Base-by-base conservation (phyloP, 2,329 filamentous ascomycete species). In the Leptographium galeiforme region DNA sequence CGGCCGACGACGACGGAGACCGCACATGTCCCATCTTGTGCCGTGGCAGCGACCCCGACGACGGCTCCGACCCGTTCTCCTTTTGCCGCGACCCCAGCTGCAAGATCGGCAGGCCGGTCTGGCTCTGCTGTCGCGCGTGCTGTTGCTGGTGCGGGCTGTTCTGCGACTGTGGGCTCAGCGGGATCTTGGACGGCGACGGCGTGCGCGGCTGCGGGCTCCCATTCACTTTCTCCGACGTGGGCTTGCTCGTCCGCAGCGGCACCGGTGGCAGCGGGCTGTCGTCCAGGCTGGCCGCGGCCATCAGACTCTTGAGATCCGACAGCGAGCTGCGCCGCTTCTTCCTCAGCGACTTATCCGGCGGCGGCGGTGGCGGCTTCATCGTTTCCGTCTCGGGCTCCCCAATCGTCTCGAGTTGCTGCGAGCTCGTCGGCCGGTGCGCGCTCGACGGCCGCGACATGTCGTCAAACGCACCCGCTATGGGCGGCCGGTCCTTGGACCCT, bases 271-370 rank as follows among this genome's bases (percentile, higher is more conserved):
- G 64, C 10, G 18, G 36, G 25, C 32, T 12, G 18, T 47, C 12
- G 62, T 68, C 70, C 0, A 84, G 67, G 12, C 72, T 76, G 10
- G 82, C 74, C 53, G 79, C 75, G 43, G 75, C 77, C 68, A 91
- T 82, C 18, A 87, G 71, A 18, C 57, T 60, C 59, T 67, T 85
- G 48, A 97, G 74, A 66, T 97, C 91, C 6, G 90, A 95, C 44
- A 97, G 71, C 32, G 90, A 96, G 69, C 90, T 96, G 64, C 91
- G 83, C 53, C 91, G 79, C 72, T 95, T 96, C 70, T 84, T 90
- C 64, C 78, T 82, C 46, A 72, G 69, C n/a, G 65, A 65, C 59
- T 71, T 75, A 7, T 58, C 58, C 1, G 46, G 18, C 0, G 25
- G 57, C 5, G 36, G 64, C 58, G 43, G 19, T 10, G 61, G 58